These are phyloP conservation scores for Lodderomyces pseudojiufengensis DNA, from an alignment of 1,139 yeast genomes.

Conservation along the genomic window DNA sequence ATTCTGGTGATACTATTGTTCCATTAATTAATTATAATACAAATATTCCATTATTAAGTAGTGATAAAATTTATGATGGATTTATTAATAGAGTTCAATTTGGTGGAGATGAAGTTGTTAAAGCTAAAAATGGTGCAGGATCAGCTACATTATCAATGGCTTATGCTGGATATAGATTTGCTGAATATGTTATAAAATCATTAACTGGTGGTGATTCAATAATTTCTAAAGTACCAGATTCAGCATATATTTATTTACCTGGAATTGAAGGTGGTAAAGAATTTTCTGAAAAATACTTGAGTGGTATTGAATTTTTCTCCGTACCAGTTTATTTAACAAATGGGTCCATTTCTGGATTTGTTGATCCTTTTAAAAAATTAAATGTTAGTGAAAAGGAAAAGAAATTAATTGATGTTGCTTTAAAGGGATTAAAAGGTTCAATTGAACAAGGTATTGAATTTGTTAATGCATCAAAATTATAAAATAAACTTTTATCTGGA, in stretches of 20 bases:
- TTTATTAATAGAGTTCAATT: constrained; percentile 63
- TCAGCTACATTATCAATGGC: constrained; percentile 81
- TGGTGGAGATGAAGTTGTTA: constrained; percentile 79
- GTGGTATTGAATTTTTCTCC: constrained; percentile 53
- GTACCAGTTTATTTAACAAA: constrained; percentile 55
- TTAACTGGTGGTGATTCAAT: constrained; percentile 23
- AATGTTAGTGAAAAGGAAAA: constrained; percentile 40
- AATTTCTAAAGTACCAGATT: constrained; percentile 35
- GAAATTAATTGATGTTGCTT: constrained; percentile 47
- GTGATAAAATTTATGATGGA: constrained; percentile 28
- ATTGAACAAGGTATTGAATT: constrained; percentile 59
- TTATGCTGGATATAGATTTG: constrained; percentile 68
- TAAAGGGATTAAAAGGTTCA: constrained; percentile 51
- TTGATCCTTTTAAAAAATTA: constrained; percentile 40
- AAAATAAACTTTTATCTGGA: too few relatives aligned
- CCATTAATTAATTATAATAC: constrained; percentile 40
- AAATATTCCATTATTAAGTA: constrained; percentile 27
- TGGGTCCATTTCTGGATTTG: constrained; percentile 47
- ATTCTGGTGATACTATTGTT: constrained; percentile 73
- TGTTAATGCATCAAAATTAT: constrained; percentile 48
- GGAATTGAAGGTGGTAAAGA: constrained; percentile 50
- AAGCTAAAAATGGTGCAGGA: constrained; percentile 74
- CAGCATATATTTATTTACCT: constrained; percentile 59
- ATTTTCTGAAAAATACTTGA: constrained; percentile 36
- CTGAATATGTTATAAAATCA: constrained; percentile 48